These are phyloP conservation scores for Scleroderma citrinum DNA, from an alignment of 768 basidiomycete species.

Conservation along the genomic window DNA sequence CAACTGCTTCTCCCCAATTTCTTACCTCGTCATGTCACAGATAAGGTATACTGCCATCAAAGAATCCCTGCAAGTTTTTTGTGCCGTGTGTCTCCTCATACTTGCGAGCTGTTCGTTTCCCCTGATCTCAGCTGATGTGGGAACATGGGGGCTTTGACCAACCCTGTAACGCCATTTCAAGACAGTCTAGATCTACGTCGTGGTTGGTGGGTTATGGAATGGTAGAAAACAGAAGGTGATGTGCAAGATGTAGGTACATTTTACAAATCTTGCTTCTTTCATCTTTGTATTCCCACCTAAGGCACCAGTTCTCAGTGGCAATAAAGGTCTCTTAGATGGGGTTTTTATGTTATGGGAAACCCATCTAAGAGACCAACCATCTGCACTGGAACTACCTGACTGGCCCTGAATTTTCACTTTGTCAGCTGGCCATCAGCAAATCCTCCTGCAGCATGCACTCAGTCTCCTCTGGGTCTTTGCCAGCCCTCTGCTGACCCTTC, in stretches of 20 bases:
- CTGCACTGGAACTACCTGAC: too few relatives aligned
- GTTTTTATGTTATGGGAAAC: too few relatives aligned
- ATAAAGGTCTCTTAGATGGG: too few relatives aligned
- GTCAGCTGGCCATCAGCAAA: too few relatives aligned
- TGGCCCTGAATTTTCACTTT: too few relatives aligned
- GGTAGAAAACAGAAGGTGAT: neutral
- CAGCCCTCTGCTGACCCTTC: too few relatives aligned
- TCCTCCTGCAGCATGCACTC: too few relatives aligned
- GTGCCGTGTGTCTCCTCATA: conserved; percentile 54
- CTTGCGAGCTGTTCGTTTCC: conserved; percentile 47
- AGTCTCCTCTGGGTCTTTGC: too few relatives aligned
- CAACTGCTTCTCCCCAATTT: conserved; percentile 53
- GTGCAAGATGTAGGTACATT: too few relatives aligned
- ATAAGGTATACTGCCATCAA: conserved; percentile 71
- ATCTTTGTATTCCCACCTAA: conserved; percentile 89
- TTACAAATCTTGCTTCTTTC: conserved; percentile 79
- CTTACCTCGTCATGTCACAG: conserved; percentile 68
- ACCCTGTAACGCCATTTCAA: conserved; percentile 89
- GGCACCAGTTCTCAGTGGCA: too few relatives aligned
- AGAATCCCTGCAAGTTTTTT: conserved; percentile 63
- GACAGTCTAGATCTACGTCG: conserved; percentile 67
- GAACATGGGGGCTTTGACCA: neutral
- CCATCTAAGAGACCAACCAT: too few relatives aligned
- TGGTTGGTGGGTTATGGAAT: neutral
- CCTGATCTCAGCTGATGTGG: neutral